Conservation (phyloP, 2,329 filamentous ascomycete species). For the Chrysoporthe deuterocubensis region DNA sequence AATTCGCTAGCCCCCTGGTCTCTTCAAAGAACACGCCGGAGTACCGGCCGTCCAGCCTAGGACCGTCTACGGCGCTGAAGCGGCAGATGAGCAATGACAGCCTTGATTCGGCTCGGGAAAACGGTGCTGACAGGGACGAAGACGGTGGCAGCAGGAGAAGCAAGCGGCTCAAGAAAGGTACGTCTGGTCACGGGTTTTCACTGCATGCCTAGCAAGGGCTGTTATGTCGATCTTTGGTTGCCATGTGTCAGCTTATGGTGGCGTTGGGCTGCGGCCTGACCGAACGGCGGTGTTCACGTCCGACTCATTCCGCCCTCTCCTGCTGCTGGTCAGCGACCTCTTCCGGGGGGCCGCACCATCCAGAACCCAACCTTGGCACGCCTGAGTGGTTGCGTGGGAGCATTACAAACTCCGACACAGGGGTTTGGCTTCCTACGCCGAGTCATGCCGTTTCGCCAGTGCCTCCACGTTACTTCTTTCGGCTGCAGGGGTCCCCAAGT, state of each 20-base stretch:
- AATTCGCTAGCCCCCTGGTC: conserved; percentile 63
- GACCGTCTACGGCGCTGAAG: conserved; percentile 67
- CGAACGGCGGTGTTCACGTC: conserved; percentile 12
- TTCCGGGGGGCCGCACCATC: conserved; percentile 2
- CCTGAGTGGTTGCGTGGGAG: not conserved
- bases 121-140: conserved; percentile 58
- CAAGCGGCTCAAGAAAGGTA: conserved; percentile 90
- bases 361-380: conserved; percentile 12
- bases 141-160: conserved; percentile 76
- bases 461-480: conserved; percentile 13
- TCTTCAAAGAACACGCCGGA: conserved; percentile 70
- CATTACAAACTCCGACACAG: not conserved
- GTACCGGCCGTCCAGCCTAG: conserved; percentile 58
- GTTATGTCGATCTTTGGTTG: not conserved
- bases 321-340: conserved; percentile 7
- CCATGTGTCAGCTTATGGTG: conserved; percentile 10
- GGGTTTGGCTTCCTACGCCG: conserved; percentile 5
- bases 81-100: conserved; percentile 71
- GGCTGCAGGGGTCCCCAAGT: conserved; percentile 25
- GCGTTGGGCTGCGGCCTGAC: not conserved
- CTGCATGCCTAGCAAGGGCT: not conserved
- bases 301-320: conserved; percentile 14
- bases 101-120: conserved; percentile 52
- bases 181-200: conserved; percentile 34
- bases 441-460: conserved; percentile 26